A percentile compares a stretch with the other conserved stretches of the same genome.
Conservation (phyloP, 768 basidiomycete genomes). For the Kwoniella dendrophila region DNA sequence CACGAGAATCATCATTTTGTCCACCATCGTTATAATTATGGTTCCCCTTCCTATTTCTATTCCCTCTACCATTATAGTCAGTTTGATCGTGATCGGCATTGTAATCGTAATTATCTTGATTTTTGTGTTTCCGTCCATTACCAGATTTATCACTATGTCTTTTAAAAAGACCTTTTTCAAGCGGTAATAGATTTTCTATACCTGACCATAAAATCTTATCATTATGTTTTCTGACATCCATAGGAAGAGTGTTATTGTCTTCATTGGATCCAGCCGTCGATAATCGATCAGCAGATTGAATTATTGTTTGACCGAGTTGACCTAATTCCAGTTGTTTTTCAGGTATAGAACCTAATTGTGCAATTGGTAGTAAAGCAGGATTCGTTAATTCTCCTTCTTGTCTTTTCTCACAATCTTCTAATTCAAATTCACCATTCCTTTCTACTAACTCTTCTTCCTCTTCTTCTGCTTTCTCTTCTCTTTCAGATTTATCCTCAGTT, state of each 20-base stretch:
- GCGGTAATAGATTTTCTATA: background rate
- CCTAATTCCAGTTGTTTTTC: too few relatives aligned
- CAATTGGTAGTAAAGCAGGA: background rate
- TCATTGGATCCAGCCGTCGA: too few relatives aligned
- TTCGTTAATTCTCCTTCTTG: background rate
- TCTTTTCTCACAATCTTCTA: constrained; percentile 18
- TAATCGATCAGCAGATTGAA: too few relatives aligned
- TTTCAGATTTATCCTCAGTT: too few relatives aligned
- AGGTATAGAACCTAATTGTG: background rate
- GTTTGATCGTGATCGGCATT: background rate
- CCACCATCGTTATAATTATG: background rate
- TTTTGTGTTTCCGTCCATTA: background rate
- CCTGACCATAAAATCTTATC: constrained; percentile 24
- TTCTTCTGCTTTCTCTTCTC: background rate
- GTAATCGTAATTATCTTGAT: background rate
- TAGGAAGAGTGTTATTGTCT: too few relatives aligned
- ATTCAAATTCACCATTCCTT: background rate
- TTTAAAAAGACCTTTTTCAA: constrained; percentile 4
- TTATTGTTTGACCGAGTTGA: too few relatives aligned
- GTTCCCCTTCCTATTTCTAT: background rate
- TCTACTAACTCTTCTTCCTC: constrained; percentile 1
- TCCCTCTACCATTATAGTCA: background rate
- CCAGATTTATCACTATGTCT: constrained; percentile 11
- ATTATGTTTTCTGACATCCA: constrained; percentile 2
- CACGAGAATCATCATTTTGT: background rate